Conservation (phyloP, 2,329 filamentous ascomycete species). For the Colletotrichum sp. region DNA sequence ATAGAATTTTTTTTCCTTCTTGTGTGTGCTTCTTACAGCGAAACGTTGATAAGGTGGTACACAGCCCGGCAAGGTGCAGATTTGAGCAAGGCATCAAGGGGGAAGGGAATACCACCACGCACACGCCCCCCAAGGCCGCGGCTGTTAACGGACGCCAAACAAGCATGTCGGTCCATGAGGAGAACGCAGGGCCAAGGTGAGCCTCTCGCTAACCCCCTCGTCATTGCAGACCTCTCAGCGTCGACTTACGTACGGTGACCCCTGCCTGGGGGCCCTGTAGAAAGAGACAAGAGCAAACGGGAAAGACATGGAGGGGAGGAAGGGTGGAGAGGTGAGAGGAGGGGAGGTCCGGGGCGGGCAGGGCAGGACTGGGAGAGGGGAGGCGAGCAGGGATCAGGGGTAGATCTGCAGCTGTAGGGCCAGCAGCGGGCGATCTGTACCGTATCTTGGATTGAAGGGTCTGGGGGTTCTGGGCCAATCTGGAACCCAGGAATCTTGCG, state of each 20-base stretch:
- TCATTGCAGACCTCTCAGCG: neutral
- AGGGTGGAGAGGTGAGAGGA: neutral
- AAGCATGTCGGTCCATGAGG: neutral
- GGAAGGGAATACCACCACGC: neutral
- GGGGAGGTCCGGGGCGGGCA: neutral
- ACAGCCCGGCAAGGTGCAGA: neutral
- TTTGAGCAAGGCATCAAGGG: neutral
- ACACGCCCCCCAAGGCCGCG: neutral
- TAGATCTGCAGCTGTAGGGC: neutral
- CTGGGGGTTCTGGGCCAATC: neutral
- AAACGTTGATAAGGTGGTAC: neutral
- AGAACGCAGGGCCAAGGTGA: neutral
- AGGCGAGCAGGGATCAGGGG: neutral
- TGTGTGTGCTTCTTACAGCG: neutral
- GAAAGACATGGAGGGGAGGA: neutral
- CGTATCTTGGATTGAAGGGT: neutral
- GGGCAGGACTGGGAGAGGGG: neutral
- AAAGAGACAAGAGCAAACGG: neutral
- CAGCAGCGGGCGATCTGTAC: constrained; percentile 8
- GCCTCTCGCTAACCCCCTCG: neutral
- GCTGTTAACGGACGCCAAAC: neutral
- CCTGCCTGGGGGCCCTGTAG: neutral
- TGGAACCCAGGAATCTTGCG: neutral
- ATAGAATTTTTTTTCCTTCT: neutral
- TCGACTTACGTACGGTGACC: neutral